These are phyloP conservation scores for Pholiota microspora DNA, from an alignment of 768 basidiomycete species.

Conservation along the genomic window DNA sequence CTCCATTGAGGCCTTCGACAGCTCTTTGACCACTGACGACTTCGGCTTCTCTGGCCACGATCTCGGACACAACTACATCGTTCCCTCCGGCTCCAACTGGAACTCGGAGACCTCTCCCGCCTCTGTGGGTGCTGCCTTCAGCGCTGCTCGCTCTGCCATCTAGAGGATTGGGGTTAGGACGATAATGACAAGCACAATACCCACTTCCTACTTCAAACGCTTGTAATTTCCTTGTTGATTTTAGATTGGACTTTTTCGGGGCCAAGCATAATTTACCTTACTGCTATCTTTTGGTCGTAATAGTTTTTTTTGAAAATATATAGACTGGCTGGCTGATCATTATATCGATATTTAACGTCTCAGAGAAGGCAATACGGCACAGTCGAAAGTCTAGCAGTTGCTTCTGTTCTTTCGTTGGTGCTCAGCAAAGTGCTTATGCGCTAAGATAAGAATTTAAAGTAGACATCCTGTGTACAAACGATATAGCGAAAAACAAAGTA, in stretches of 20 bases:
- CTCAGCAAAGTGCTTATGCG: background rate
- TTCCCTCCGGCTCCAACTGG: constrained; percentile 40
- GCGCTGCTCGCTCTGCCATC: constrained; percentile 25
- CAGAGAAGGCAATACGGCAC: too few species aligned
- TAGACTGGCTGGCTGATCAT: constrained; percentile 8
- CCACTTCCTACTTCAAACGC: constrained; percentile 9
- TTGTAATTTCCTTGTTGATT: constrained; percentile 11
- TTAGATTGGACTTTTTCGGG: constrained; percentile 12
- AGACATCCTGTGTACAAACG: constrained; percentile 5
- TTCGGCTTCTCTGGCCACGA: constrained; percentile 38
- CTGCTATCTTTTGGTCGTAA: constrained; percentile 15
- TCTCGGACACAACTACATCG: constrained; percentile 35
- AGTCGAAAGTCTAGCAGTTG: too few species aligned
- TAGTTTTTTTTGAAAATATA: constrained; percentile 11
- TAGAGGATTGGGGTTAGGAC: background rate
- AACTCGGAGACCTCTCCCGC: constrained; percentile 21
- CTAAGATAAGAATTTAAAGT: background rate
- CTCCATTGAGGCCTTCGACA: constrained; percentile 30
- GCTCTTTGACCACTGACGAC: constrained; percentile 34
- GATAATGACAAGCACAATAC: constrained; percentile 9
- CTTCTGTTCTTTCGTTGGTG: background rate
- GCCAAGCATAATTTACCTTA: constrained; percentile 14
- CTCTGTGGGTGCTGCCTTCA: constrained; percentile 34
- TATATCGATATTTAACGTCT: too few species aligned
- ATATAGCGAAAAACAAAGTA: background rate